A percentile compares a stretch with the other conserved stretches of the same genome.
Conservation (phyloP, 1,139 yeast species). For the Sugiyamaella neomexicana region DNA sequence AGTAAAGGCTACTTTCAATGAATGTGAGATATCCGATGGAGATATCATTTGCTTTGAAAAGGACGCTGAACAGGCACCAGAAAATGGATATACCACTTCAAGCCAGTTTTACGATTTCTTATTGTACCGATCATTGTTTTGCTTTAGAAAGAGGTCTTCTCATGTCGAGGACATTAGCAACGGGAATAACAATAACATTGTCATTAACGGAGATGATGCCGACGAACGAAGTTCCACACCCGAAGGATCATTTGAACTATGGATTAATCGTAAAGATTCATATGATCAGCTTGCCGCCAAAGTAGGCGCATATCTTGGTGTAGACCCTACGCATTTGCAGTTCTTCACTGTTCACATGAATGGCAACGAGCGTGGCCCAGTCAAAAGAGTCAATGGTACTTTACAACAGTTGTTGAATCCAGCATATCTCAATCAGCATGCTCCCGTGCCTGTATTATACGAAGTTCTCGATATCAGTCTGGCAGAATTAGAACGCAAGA, state of each 20-base stretch:
- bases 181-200: slow-evolving; percentile 43
- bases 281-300: slow-evolving; percentile 61
- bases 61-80: slow-evolving; percentile 27
- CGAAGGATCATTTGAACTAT: slow-evolving; percentile 52
- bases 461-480: slow-evolving; percentile 75
- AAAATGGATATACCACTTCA: slow-evolving; percentile 40
- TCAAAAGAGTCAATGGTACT: slow-evolving; percentile 32
- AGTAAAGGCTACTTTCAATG: slow-evolving; percentile 50
- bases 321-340: slow-evolving; percentile 64
- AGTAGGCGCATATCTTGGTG: slow-evolving; percentile 55
- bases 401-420: slow-evolving; percentile 47
- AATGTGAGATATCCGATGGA: slow-evolving; percentile 71
- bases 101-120: slow-evolving; percentile 63
- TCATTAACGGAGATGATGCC: slow-evolving; percentile 43
- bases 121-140: slow-evolving; percentile 63
- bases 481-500: slow-evolving; percentile 74
- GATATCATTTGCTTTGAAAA: slow-evolving; percentile 70
- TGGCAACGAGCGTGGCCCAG: slow-evolving; percentile 43
- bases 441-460: slow-evolving; percentile 46
- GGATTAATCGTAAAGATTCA: slow-evolving; percentile 64
- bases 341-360: slow-evolving; percentile 45
- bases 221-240: slow-evolving; percentile 30
- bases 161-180: slow-evolving; percentile 20
- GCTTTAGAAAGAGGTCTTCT: slow-evolving; percentile 51
- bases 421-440: slow-evolving; percentile 42